A percentile compares a stretch with the other conserved stretches of the same genome.
Evolutionary conservation across 768 basidiomycete genomes (phyloP).

Genomic region (Rhodotorula taiwanensis): DNA sequence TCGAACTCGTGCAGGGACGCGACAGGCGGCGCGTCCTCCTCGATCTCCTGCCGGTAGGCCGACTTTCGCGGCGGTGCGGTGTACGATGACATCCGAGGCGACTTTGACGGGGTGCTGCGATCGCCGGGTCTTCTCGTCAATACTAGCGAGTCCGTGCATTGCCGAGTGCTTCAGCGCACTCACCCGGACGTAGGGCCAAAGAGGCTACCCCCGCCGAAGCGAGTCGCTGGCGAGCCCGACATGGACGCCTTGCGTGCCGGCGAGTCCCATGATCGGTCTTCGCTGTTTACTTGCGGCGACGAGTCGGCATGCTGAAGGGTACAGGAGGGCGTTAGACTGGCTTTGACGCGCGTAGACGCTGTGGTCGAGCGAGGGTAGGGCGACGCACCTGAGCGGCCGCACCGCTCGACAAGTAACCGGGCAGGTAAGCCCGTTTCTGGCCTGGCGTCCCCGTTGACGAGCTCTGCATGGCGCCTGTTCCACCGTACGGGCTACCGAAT

Average conservation of each 20-base stretch:
- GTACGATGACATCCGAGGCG: constrained; percentile 25
- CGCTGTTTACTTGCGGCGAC: constrained; percentile 13
- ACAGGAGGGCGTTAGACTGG: no score
- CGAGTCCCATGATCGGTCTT: constrained; percentile 27
- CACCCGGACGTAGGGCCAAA: constrained; percentile 20
- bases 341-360: neutral
- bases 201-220: constrained; percentile 23
- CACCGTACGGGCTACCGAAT: constrained; percentile 22
- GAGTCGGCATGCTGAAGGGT: constrained; percentile 16
- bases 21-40: constrained; percentile 39
- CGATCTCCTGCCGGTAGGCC: constrained; percentile 56
- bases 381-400: constrained; percentile 18
- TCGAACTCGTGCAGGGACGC: constrained; percentile 36
- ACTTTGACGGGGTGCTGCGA: constrained; percentile 28
- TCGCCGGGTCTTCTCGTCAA: neutral
- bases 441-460: constrained; percentile 4
- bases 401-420: constrained; percentile 25
- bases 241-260: constrained; percentile 20
- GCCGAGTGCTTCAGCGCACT: neutral
- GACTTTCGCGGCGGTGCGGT: constrained; percentile 42
- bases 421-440: constrained; percentile 24
- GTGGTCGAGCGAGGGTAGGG: neutral
- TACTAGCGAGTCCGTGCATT: accelerated
- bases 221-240: constrained; percentile 24
- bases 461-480: constrained; percentile 8